Conservation (phyloP, 208 protist species). For the Acanthamoeba castellanii region DNA sequence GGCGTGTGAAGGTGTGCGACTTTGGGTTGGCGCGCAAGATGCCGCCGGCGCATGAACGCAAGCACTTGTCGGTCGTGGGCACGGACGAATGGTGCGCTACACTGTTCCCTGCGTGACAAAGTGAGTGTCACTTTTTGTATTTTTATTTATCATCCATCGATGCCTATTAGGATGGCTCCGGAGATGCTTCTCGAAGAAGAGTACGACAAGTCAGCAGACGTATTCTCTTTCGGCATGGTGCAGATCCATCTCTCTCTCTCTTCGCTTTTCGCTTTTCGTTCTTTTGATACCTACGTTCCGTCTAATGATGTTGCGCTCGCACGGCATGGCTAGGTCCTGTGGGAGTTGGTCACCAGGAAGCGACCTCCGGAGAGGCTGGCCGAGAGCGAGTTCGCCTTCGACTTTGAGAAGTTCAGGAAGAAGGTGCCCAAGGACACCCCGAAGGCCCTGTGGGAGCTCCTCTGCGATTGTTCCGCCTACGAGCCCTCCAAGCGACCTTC, state of each 20-base stretch:
- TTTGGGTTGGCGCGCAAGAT: constrained; percentile 37
- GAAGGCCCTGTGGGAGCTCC: constrained; percentile 32
- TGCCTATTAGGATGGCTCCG: not conserved
- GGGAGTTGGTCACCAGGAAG: constrained; percentile 44
- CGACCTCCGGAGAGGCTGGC: not conserved
- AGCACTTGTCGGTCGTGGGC: constrained; percentile 23
- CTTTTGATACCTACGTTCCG: not conserved
- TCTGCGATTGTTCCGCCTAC: constrained; percentile 16
- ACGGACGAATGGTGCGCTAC: constrained; percentile 38
- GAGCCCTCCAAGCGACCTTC: constrained; percentile 7
- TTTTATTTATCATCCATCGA: no score
- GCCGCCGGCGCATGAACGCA: not conserved
- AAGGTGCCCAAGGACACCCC: constrained; percentile 39
- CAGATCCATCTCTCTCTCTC: not conserved
- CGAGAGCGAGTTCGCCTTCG: constrained; percentile 29
- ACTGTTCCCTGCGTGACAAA: not conserved
- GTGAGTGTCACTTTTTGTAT: no score
- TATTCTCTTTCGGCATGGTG: constrained; percentile 58
- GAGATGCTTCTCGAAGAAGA: constrained; percentile 12
- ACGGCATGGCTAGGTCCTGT: not conserved
- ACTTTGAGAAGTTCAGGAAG: constrained; percentile 24
- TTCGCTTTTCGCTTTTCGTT: not conserved
- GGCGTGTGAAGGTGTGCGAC: constrained; percentile 63
- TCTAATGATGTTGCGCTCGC: not conserved
- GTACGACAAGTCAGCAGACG: constrained; percentile 10